Evolutionary conservation across 306 rosid species (phyloP).

Genomic region (Crotalaria pallida): DNA sequence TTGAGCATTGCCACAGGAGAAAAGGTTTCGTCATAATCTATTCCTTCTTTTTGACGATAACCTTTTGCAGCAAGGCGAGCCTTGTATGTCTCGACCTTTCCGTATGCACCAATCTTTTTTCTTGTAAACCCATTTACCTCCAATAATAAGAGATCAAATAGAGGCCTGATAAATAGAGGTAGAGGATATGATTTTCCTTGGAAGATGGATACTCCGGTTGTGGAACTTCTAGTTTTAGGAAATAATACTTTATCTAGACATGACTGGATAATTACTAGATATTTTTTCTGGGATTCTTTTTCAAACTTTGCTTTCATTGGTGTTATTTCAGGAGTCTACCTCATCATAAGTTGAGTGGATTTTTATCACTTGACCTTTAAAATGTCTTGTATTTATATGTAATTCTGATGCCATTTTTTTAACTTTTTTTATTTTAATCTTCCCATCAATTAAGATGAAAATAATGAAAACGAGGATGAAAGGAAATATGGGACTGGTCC

Average conservation of each 20-base stretch:
- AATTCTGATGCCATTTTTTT: not conserved
- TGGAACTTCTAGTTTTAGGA: not conserved
- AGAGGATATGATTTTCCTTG: conserved; percentile 8
- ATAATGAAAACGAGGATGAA: conserved; percentile 29
- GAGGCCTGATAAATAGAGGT: too few species aligned
- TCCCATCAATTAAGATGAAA: conserved; percentile 10
- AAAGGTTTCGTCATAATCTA: too few species aligned
- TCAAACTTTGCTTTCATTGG: conserved; percentile 32
- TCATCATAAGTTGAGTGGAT: conserved; percentile 72
- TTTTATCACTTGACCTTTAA: conserved; percentile 42
- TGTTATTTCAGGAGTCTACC: conserved; percentile 62
- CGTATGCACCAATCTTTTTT: too few species aligned
- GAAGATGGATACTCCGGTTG: not conserved
- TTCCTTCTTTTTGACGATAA: too few species aligned
- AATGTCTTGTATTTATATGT: not conserved
- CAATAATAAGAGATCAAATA: too few species aligned
- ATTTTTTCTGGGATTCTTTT: conserved; percentile 13
- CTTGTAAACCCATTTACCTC: too few species aligned
- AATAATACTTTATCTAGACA: not conserved
- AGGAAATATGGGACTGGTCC: conserved; percentile 25
- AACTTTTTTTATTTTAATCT: not conserved
- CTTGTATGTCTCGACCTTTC: too few species aligned
- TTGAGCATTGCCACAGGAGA: too few species aligned
- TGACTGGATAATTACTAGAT: conserved; percentile 7
- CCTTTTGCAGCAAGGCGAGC: too few species aligned